Evolutionary conservation across 306 rosid genomes (phyloP).

Genomic region (Vigna unguiculata): DNA sequence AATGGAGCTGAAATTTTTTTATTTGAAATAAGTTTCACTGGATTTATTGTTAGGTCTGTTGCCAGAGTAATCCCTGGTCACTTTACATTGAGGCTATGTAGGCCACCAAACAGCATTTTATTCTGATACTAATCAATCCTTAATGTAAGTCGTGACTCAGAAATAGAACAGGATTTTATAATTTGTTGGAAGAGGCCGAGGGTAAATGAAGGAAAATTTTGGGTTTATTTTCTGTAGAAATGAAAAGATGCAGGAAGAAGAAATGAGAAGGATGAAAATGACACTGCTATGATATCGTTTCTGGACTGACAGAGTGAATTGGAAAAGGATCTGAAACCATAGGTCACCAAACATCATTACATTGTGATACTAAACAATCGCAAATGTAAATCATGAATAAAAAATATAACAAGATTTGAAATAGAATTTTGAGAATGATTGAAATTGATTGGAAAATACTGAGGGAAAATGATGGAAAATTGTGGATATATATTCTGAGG

Average conservation of each 20-base stretch:
- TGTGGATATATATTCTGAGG: constrained; percentile 6
- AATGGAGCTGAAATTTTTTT: background rate
- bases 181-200: constrained; percentile 1
- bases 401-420: constrained; percentile 1
- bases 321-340: constrained; percentile 6
- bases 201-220: constrained; percentile 17
- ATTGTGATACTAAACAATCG: background rate
- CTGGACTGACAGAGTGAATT: background rate
- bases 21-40: background rate
- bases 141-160: background rate
- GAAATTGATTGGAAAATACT: constrained; percentile 1
- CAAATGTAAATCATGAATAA: background rate
- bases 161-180: background rate
- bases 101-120: background rate
- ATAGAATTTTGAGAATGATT: background rate
- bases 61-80: background rate
- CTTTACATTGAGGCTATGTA: background rate
- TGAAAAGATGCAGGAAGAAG: background rate
- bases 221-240: background rate
- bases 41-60: background rate
- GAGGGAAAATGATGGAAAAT: background rate
- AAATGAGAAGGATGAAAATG: background rate
- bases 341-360: background rate
- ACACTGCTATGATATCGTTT: background rate
- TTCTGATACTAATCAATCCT: background rate